Conservation (phyloP, 2,329 filamentous ascomycete genomes). For the Calonectria honghensis region DNA sequence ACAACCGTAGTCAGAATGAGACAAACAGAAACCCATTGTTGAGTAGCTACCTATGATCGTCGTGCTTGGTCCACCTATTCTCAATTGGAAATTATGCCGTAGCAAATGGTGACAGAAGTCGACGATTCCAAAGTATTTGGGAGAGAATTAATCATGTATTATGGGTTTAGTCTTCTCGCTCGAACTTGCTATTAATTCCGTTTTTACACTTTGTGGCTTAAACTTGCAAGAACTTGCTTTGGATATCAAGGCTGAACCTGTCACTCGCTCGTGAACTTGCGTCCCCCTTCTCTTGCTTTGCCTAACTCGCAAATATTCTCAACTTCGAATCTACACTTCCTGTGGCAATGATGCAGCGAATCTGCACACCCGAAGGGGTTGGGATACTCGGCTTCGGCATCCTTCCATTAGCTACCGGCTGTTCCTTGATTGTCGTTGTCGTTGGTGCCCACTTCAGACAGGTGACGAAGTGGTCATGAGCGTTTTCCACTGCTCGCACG, state of each 20-base stretch:
- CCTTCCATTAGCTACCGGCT: constrained; percentile 33
- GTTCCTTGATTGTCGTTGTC: constrained; percentile 22
- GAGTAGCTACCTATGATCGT: no score
- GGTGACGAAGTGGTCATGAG: constrained; percentile 89
- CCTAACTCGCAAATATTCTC: constrained; percentile 41
- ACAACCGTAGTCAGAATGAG: no score
- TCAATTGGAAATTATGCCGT: no score
- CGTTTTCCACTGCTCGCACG: constrained; percentile 85
- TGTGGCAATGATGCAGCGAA: constrained; percentile 90
- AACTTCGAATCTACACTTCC: constrained; percentile 77
- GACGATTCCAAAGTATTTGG: no score
- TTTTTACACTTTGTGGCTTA: no score
- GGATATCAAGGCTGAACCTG: no score
- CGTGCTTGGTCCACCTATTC: no score
- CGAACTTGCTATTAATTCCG: constrained; percentile 47
- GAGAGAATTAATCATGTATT: no score
- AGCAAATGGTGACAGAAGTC: no score
- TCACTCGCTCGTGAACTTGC: neutral
- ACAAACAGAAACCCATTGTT: no score
- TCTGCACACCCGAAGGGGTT: constrained; percentile 72
- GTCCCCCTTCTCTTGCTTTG: neutral
- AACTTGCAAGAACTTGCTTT: constrained; percentile 74
- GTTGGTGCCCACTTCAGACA: constrained; percentile 89
- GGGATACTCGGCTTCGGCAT: constrained; percentile 23
- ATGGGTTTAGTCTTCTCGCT: no score